Base-by-base conservation (phyloP, 768 basidiomycete genomes). In the Daedaleopsis sinensis region DNA sequence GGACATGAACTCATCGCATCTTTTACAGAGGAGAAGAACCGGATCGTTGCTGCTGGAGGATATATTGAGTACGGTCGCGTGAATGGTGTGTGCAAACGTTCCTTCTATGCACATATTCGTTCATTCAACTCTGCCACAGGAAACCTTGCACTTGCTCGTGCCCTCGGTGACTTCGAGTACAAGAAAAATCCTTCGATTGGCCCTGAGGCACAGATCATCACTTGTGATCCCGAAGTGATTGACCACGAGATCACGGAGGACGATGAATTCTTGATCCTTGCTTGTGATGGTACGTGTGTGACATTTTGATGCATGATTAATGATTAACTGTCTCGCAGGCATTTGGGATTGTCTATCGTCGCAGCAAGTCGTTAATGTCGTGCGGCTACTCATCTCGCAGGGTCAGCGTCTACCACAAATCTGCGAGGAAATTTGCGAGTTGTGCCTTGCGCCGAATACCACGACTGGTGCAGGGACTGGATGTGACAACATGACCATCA, bases 401-500 rank as follows among this genome's bases (percentile, higher is more conserved):
- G 89, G 90, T 43, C 90, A 88, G 69, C 80, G 87, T 55, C 83
- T 98, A 9, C 66, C 76, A n/a, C 89, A 95, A 72, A 93, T 98
- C 61, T 86, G 90, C 68, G 94, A 96, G 74, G 82, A 86, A 69
- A 87, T 98, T 66, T 96, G 96, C 75, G 90, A 93, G 61, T 89
- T 91, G 67, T 98, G 97, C 70, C 82, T 98, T 50, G 96, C 97
- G 23, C 96, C 96, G 1, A 94, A 97, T 72, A 92, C 93, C 1
- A 89, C 90, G 23, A 91, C 91, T 38, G 93, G 92, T 51, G 86
- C 87, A 47, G 97, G 97, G 13, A 93, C 98, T 64, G 97, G 97
- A 19, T 98, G 96, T 73, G 97, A 99, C 78, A 98, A 99, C 79
- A 99, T 99, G 97, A 99, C 97, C 0, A 79, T 97, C 52, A 82